Evolutionary conservation across 2,329 filamentous ascomycete species (phyloP).

Genomic region (Colletotrichum liaoningense): DNA sequence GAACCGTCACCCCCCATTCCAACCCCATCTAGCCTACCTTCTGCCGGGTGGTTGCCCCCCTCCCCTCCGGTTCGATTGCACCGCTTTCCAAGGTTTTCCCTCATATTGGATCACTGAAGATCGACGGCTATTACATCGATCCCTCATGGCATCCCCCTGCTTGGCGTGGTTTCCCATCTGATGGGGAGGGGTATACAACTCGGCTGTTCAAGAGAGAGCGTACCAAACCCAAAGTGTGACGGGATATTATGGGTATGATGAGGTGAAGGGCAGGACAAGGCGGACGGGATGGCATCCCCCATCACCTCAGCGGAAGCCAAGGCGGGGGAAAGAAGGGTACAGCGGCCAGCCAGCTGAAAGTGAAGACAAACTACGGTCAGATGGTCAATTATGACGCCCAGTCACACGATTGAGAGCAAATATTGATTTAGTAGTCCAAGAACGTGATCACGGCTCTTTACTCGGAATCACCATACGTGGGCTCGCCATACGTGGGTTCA

Average conservation of each 20-base stretch:
- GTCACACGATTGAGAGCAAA: neutral
- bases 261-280: neutral
- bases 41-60: neutral
- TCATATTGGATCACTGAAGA: neutral
- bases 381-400: neutral
- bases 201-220: neutral
- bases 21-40: neutral
- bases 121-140: neutral
- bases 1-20: neutral
- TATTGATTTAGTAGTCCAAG: neutral
- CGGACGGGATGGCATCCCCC: neutral
- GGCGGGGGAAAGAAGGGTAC: neutral
- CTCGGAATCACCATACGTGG: neutral
- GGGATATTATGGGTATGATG: neutral
- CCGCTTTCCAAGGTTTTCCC: neutral
- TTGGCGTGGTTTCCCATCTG: neutral
- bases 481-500: neutral
- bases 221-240: neutral
- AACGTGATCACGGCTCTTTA: neutral
- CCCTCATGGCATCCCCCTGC: conserved; percentile 4
- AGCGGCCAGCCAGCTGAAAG: neutral
- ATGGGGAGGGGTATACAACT: neutral
- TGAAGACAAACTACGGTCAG: neutral
- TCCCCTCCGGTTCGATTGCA: conserved; percentile 2
- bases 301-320: neutral